Conservation (phyloP, 805 yeast genomes). For the Suhomyces prunicola region DNA sequence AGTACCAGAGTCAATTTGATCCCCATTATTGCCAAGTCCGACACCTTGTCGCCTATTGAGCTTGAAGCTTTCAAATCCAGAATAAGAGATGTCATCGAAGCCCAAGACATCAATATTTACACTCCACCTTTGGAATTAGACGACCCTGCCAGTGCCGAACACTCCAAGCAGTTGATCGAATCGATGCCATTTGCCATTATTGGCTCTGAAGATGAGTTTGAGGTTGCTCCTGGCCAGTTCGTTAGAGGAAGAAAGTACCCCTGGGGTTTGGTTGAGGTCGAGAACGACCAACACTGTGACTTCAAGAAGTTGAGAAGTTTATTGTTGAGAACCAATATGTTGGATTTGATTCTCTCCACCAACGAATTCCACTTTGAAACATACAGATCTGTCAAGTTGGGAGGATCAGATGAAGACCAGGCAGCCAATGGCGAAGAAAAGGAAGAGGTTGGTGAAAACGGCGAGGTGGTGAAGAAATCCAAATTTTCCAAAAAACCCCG, state of each 20-base stretch:
- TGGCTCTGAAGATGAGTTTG: conserved; percentile 72
- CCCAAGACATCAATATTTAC: conserved; percentile 78
- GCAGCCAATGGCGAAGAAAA: conserved; percentile 14
- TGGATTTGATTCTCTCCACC: conserved; percentile 77
- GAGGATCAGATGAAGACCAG: conserved; percentile 30
- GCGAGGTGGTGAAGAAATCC: conserved; percentile 28
- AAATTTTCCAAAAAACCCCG: conserved; percentile 46
- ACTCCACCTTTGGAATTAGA: conserved; percentile 79
- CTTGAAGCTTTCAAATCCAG: conserved; percentile 66
- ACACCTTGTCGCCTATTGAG: conserved; percentile 72
- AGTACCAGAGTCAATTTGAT: conserved; percentile 79
- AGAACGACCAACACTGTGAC: conserved; percentile 82
- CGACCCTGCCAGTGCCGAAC: conserved; percentile 74
- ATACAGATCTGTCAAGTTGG: conserved; percentile 71
- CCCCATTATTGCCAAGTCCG: conserved; percentile 88
- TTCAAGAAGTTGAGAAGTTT: conserved; percentile 77
- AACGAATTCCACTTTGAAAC: conserved; percentile 79
- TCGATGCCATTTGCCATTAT: conserved; percentile 85
- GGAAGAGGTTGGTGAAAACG: conserved; percentile 29
- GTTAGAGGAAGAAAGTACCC: conserved; percentile 83
- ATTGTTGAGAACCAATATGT: conserved; percentile 76
- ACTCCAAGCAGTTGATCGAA: conserved; percentile 74
- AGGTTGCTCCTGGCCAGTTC: conserved; percentile 57
- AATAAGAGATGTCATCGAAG: conserved; percentile 78
- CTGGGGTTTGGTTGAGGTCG: conserved; percentile 89